Percentiles rank a stretch among this genome's conserved stretches.
Conservation (phyloP, 352 stramenopile genomes). For the Phytophthora rubi region DNA sequence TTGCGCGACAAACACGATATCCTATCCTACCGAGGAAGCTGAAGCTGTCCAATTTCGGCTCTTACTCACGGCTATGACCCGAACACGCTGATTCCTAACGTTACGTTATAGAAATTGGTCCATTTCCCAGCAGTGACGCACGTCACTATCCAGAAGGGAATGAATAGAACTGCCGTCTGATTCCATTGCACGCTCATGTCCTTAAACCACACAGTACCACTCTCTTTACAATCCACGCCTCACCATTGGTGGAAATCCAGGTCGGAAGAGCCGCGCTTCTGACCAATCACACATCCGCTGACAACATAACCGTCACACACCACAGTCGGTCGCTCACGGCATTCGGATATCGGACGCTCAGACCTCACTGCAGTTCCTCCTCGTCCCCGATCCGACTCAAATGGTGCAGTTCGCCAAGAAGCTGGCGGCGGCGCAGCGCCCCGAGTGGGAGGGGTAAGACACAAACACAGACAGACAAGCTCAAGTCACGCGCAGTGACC, state of each 20-base stretch:
- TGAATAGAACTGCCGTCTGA: no score
- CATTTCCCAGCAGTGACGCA: no score
- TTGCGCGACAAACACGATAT: no score
- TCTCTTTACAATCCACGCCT: not conserved
- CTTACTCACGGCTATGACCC: no score
- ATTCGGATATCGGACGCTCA: not conserved
- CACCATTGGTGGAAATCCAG: not conserved
- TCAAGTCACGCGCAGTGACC: not conserved
- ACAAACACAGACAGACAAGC: no score
- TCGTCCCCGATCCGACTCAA: no score
- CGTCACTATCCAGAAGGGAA: no score
- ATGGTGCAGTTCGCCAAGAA: constrained; percentile 91
- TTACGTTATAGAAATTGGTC: no score
- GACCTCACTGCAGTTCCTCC: not conserved
- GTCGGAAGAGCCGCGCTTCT: not conserved
- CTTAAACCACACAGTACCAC: not conserved
- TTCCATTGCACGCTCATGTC: not conserved
- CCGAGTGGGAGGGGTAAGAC: constrained; percentile 73
- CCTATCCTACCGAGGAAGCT: no score
- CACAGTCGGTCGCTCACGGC: not conserved
- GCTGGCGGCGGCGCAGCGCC: constrained; percentile 67
- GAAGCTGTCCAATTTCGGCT: no score
- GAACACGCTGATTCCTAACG: no score
- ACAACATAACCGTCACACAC: not conserved
- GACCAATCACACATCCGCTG: not conserved